These are phyloP conservation scores for Cryphonectria carpinicola DNA, from an alignment of 2,329 filamentous ascomycete genomes.

Conservation along the genomic window DNA sequence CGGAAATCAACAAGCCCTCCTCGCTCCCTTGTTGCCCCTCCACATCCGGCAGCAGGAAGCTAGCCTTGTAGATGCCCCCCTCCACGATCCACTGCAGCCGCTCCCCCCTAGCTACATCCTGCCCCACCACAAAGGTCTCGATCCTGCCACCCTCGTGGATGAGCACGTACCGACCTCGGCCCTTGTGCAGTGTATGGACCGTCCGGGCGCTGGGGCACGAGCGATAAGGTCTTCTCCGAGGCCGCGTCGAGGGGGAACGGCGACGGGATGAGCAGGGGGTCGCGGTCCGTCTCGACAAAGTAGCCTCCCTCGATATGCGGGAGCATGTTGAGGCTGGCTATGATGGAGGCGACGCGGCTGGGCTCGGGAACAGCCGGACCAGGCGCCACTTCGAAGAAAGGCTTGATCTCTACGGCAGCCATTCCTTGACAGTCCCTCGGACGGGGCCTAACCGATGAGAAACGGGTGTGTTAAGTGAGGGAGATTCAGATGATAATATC, in stretches of 20 bases:
- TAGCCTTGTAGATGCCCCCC: slow-evolving; percentile 69
- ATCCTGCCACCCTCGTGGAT: slow-evolving; percentile 61
- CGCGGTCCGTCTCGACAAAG: slow-evolving; percentile 64
- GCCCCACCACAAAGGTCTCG: slow-evolving; percentile 68
- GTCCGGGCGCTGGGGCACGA: slow-evolving; percentile 50
- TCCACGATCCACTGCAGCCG: slow-evolving; percentile 70
- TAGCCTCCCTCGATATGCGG: slow-evolving; percentile 68
- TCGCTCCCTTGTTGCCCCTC: slow-evolving; percentile 43
- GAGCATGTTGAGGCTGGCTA: slow-evolving; percentile 49
- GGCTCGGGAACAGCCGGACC: slow-evolving; percentile 23
- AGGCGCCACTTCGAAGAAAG: slow-evolving; percentile 8
- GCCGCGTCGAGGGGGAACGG: slow-evolving; percentile 51
- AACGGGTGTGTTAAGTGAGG: not conserved
- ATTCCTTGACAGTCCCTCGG: not conserved
- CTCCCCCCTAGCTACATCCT: slow-evolving; percentile 61
- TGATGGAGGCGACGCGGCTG: slow-evolving; percentile 32
- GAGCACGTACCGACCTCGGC: slow-evolving; percentile 66
- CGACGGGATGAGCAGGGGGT: slow-evolving; percentile 55
- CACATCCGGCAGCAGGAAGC: slow-evolving; percentile 55
- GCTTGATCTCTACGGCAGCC: slow-evolving; percentile 8
- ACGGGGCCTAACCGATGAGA: not conserved
- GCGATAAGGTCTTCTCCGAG: slow-evolving; percentile 40
- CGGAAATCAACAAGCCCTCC: slow-evolving; percentile 64
- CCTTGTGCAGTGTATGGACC: slow-evolving; percentile 67
- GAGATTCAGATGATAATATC: not conserved